Base-by-base conservation (phyloP, 352 stramenopile genomes). In the Phytophthora gonapodyides region DNA sequence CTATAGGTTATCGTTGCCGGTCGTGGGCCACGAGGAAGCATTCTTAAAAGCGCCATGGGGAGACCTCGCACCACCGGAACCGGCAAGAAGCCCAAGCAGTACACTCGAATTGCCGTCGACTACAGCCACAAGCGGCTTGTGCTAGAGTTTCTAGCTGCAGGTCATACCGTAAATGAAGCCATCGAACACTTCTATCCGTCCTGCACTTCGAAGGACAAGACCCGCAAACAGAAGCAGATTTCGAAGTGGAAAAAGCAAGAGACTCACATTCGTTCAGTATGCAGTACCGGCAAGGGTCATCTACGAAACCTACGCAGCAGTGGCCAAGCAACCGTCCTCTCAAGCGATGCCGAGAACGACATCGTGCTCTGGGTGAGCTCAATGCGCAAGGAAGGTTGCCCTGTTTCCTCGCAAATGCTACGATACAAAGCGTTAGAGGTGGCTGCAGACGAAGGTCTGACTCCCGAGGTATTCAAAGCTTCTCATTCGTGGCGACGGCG, bases 231-330 rank as follows among this genome's bases (percentile, higher is more conserved):
- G 15, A 61, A 53, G 1, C 54, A 54, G 13, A 41, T 47, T 27
- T 61, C 46, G 0, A 64, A 57, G 9, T 64, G 46, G 38, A 64
- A 57, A 35, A 50, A 64, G 12, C 31, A 60, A 43, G 41, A 40
- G 12, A 27, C 0, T 1, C 13, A 19, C n/a, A 57, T 63, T 34
- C 6, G 4, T 1, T 34, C 34, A 1, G 13, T 49, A 9, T 54
- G 54, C n/a, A 13, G n/a, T 7, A 8, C 40, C 1, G 16, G n/a
- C 5, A 56, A 63, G 17, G 5, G 37, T 3, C 44, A 63, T 21
- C 27, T 50, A 9, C 19, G 37, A 12, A 60, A 52, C 5, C 13
- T 50, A 2, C 44, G 55, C 2, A 34, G 5, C 10, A 50, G 55
- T 27, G 45, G 36, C 0, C 34, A 63, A 31, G 45, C 7, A 21